phyloP scores from a whole-genome alignment of 305 asterid genomes.

The Fraxinus xanthoxyloides region DNA sequence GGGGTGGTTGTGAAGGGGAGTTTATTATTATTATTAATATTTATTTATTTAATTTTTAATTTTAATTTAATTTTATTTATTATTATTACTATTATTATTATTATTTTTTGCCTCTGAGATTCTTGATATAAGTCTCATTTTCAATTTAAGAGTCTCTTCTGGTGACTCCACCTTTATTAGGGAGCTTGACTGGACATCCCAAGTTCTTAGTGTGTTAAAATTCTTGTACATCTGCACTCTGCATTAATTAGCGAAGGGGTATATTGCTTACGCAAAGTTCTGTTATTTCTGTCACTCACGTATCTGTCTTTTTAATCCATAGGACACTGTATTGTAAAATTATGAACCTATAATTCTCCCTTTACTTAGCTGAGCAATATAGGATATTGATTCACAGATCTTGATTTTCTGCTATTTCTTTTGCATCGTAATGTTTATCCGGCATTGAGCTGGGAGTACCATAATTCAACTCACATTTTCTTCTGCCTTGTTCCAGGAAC shows the following conservation, averaged over 20 bases:
- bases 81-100: no score
- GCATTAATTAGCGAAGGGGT: neutral
- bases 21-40: no score
- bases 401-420: neutral
- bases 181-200: neutral
- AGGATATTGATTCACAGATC: neutral
- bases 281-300: neutral
- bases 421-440: neutral
- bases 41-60: no score
- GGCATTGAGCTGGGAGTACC: conserved; percentile 17
- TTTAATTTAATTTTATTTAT: no score
- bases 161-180: neutral
- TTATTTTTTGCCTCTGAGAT: neutral
- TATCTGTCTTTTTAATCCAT: neutral
- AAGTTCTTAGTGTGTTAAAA: neutral
- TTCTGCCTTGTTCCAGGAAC: conserved; percentile 65
- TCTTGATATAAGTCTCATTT: neutral
- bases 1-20: no score
- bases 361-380: neutral
- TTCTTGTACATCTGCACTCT: neutral
- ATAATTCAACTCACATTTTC: conserved; percentile 11
- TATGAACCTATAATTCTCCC: neutral
- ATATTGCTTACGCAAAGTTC: neutral
- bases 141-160: neutral
- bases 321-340: neutral